Evolutionary conservation across 352 stramenopile species (phyloP), one percentile per base, ranked within the genome.

Genomic region (Phytopythium ostracodes): DNA sequence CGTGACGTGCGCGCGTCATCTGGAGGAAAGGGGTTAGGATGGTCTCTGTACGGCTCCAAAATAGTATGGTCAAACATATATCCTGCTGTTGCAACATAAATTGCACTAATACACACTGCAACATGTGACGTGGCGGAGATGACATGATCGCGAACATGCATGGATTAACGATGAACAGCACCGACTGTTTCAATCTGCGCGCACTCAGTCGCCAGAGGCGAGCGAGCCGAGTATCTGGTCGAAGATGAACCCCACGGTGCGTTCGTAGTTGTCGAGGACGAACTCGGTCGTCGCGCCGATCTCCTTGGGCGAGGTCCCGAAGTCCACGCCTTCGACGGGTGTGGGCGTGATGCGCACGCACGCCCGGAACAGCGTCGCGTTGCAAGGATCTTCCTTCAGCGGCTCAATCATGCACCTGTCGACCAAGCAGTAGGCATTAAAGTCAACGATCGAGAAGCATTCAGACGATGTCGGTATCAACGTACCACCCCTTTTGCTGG

Each of bases 401-500:
- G 77, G 72, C 63, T 87, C 74, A 29, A 87, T 80, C 14, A 81
- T 69, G 47, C 64, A 72, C 71, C 73, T 85, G n/a, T 15, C 51
- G 36, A 22, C 20, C 18, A 43, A 33, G 20, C 54, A 22, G 5
- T 59, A 15, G 17, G 9, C 20, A 22, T 38, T n/a, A 63, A 22
- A 40, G 40, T 18, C 20, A 3, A 7, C 7, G 4, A 8, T 33
- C 8, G 31, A 61, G 36, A n/a, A 6, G 43, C 35, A 31, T 3
- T 43, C 2, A 2, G 4, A 20, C 8, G 24, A 2, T 20, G 20
- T 20, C 1, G 22, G 14, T 2, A 22, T 42, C 22, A 18, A 68
- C 68, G 11, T 52, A 84, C 77, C 75, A 87, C 73, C 75, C 75
- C 71, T 78, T 87, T 42, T 84, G 70, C 51, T 67, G 68, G 17